Evolutionary conservation across 2,329 filamentous ascomycete species (phyloP).

Genomic region (Neofusicoccum laricinum): DNA sequence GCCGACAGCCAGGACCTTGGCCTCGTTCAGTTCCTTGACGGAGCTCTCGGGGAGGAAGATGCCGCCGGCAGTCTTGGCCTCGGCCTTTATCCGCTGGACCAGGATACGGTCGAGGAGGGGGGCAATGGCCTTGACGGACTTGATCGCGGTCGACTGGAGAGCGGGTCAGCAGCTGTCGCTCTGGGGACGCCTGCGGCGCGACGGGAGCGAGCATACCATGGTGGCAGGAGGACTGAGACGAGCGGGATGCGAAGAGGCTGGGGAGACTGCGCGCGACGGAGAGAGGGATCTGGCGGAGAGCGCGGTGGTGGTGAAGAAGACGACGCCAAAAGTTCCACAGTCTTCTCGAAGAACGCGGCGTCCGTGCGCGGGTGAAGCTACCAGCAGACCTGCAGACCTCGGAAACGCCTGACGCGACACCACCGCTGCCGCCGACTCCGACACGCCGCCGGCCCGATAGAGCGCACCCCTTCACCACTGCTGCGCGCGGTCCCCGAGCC

Average conservation of each 20-base stretch:
- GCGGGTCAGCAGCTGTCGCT: not conserved
- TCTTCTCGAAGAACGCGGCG: constrained; percentile 5
- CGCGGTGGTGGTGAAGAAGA: constrained; percentile 7
- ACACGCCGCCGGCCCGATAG: constrained; percentile 5
- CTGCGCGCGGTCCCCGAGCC: not conserved
- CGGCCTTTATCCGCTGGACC: constrained; percentile 95
- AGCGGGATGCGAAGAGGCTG: not conserved
- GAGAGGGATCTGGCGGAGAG: not conserved
- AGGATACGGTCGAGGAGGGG: constrained; percentile 97
- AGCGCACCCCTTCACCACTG: not conserved
- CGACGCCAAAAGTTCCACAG: constrained; percentile 1
- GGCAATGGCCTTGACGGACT: constrained; percentile 90
- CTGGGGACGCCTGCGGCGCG: not conserved
- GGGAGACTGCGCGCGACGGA: not conserved
- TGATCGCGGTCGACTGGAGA: constrained; percentile 60
- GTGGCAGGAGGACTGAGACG: not conserved
- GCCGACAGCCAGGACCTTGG: constrained; percentile 90
- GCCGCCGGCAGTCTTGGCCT: constrained; percentile 91
- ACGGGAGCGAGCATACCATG: constrained; percentile 17
- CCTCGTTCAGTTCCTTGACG: constrained; percentile 98
- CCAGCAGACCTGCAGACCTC: too few relatives aligned
- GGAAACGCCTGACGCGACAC: constrained; percentile 6
- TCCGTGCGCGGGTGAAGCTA: constrained; percentile 6
- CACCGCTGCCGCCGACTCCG: not conserved
- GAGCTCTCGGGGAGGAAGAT: constrained; percentile 97